phyloP scores from a whole-genome alignment of 768 basidiomycete species.

The Termitomyces eurrhizus region DNA sequence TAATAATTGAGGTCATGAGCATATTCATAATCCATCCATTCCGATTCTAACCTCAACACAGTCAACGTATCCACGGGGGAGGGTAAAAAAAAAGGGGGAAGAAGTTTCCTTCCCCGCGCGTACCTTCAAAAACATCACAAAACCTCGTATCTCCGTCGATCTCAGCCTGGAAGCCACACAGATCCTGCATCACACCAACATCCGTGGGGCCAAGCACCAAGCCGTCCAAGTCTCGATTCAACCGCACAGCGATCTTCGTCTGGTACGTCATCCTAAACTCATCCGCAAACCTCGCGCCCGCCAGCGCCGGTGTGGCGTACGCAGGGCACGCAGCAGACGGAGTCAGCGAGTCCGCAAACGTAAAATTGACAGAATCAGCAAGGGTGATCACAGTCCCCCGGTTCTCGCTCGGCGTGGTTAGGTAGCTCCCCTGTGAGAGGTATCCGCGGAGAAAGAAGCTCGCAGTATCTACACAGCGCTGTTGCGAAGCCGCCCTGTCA shows the following conservation, averaged over 20 bases:
- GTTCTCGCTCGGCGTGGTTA: constrained; percentile 24
- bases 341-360: constrained; percentile 40
- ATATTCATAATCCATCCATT: constrained; percentile 44
- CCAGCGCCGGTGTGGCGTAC: constrained; percentile 27
- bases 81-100: neutral
- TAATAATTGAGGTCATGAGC: constrained; percentile 43
- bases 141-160: constrained; percentile 35
- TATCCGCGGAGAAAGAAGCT: constrained; percentile 37
- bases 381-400: constrained; percentile 31
- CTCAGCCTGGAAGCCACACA: constrained; percentile 37
- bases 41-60: constrained; percentile 21
- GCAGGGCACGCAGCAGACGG: constrained; percentile 35
- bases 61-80: neutral
- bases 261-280: constrained; percentile 31
- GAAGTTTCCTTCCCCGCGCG: neutral
- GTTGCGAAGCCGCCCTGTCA: constrained; percentile 36
- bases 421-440: constrained; percentile 38
- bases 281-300: constrained; percentile 20
- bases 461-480: constrained; percentile 39
- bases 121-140: constrained; percentile 37
- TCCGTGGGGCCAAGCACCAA: constrained; percentile 29
- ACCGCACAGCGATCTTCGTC: constrained; percentile 25
- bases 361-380: constrained; percentile 37
- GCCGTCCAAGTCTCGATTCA: constrained; percentile 34
- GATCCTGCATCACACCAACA: constrained; percentile 39